Conservation (phyloP, 2,329 filamentous ascomycete species). For the Claviceps africana region DNA sequence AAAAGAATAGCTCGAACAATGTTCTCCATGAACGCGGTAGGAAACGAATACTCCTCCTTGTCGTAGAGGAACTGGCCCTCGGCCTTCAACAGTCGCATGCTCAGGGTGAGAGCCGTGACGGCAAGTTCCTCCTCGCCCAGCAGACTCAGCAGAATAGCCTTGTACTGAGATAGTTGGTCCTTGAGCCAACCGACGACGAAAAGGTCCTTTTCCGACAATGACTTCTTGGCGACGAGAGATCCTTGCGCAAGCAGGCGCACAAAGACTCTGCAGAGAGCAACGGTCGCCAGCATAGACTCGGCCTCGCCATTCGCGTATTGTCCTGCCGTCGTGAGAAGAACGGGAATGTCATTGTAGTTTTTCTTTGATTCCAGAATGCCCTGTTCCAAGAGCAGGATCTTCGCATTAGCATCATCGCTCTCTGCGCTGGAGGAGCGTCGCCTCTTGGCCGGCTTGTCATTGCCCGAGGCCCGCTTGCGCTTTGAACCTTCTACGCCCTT, state of each 20-base stretch:
- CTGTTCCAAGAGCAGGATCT: constrained; percentile 62
- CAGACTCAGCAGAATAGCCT: constrained; percentile 44
- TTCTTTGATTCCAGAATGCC: constrained; percentile 75
- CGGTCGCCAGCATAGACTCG: constrained; percentile 52
- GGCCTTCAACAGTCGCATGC: constrained; percentile 74
- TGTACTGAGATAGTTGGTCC: constrained; percentile 59
- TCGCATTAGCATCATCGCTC: constrained; percentile 41
- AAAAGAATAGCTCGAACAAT: constrained; percentile 50
- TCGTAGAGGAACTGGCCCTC: constrained; percentile 51
- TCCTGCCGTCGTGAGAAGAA: constrained; percentile 45
- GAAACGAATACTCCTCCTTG: constrained; percentile 54
- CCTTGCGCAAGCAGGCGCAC: constrained; percentile 66
- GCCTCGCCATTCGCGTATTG: constrained; percentile 32
- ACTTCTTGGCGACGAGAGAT: constrained; percentile 50
- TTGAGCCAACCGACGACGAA: constrained; percentile 69
- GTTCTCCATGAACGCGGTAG: constrained; percentile 48
- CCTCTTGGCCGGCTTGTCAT: constrained; percentile 35
- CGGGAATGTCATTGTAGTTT: constrained; percentile 81
- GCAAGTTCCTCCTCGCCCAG: constrained; percentile 51
- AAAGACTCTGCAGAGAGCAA: constrained; percentile 78
- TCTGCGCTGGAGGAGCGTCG: constrained; percentile 32
- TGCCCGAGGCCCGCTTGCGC: constrained; percentile 34
- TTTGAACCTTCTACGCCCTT: constrained; percentile 21
- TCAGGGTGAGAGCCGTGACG: constrained; percentile 57
- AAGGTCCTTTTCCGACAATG: constrained; percentile 55